Evolutionary conservation across 139 green algal genomes (phyloP), one percentile per base, ranked within the genome.

Genomic region (Dunaliella primolecta): DNA sequence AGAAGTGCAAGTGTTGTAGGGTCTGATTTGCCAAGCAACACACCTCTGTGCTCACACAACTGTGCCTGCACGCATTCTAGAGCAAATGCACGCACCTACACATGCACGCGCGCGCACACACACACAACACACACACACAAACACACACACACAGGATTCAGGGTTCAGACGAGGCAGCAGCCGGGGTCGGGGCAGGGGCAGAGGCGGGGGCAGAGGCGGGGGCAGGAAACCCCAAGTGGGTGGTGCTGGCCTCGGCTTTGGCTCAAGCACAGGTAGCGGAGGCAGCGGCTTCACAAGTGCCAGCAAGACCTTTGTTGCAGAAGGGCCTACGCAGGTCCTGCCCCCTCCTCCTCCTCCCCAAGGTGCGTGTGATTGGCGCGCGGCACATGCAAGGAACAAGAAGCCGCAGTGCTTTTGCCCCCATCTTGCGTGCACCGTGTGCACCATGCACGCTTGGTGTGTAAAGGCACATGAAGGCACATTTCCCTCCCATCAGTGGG

Each of bases 211-310:
- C 31, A 56, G 80, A 31, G 79, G 88, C 79, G 84, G 85, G 31
- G 55, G 86, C 15, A 36, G 84, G 57, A 80, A 64, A 21, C 80
- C 83, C 3, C 75, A 77, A 74, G 89, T 93, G 0, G 93, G 94
- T 32, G 94, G 93, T 21, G 87, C 88, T 0, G 94, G 94, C 1
- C 87, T 96, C 0, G 94, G 94, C 46, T 97, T 96, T 23, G 81
- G 81, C 64, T 32, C 38, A 35, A 83, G 36, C 81, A 34, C 57
- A 15, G 70, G 64, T 34, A 25, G 30, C 33, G 29, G 46, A 30
- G 38, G 46, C 20, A 36, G 80, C 37, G 21, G 46, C 20, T 36
- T 32, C 21, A 20, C 3, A 20, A 32, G 72, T 3, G 46, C 7
- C 46, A 15, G 46, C 15, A 64, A 64, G 11, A 77, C 11, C 71